Conservation (phyloP, 2,329 filamentous ascomycete genomes). For the Xylariomycetidae sp. region DNA sequence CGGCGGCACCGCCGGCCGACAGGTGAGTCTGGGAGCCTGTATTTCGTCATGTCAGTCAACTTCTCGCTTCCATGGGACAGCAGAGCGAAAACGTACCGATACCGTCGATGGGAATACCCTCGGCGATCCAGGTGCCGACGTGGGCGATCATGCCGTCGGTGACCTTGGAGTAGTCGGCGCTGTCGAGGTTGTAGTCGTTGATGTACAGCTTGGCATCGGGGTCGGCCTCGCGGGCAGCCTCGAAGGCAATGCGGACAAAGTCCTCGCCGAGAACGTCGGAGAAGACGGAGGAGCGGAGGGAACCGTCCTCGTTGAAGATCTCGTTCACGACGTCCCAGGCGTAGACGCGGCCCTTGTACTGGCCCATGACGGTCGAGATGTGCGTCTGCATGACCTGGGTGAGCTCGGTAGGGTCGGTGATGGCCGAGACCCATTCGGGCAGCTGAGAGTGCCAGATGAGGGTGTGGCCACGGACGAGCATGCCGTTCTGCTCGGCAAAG, state of each 20-base stretch:
- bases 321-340: constrained; percentile 59
- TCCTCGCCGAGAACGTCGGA: constrained; percentile 59
- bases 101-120: constrained; percentile 50
- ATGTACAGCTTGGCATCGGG: constrained; percentile 63
- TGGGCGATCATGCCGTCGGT: constrained; percentile 38
- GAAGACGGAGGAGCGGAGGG: constrained; percentile 53
- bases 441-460: constrained; percentile 38
- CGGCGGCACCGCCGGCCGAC: constrained; percentile 29
- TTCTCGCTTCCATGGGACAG: background rate
- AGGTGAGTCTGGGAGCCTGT: constrained; percentile 43
- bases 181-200: constrained; percentile 64
- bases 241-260: constrained; percentile 63
- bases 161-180: constrained; percentile 48
- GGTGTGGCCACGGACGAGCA: constrained; percentile 49
- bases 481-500: constrained; percentile 31
- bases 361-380: constrained; percentile 45
- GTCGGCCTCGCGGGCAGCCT: constrained; percentile 58
- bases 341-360: constrained; percentile 55
- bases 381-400: constrained; percentile 50
- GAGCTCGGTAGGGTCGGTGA: constrained; percentile 27
- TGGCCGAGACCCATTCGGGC: constrained; percentile 39
- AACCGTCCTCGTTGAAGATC: constrained; percentile 52
- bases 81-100: constrained; percentile 25
- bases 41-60: background rate
- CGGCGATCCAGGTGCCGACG: constrained; percentile 43